Evolutionary conservation across 2,329 filamentous ascomycete species (phyloP).

Genomic region (Geosmithia morbida): DNA sequence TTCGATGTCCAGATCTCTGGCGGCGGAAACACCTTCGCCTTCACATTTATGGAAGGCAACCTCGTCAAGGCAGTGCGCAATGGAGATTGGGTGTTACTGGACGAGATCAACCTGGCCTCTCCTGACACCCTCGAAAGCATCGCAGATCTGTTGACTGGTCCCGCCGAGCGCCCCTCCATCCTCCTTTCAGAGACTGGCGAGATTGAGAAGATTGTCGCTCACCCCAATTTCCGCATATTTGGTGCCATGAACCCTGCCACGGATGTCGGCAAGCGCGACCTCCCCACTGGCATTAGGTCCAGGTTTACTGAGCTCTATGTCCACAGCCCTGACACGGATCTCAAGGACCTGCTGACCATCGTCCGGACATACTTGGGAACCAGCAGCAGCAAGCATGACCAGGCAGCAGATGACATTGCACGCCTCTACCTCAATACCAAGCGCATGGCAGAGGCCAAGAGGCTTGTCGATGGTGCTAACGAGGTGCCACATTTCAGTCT

Average conservation of each 20-base stretch:
- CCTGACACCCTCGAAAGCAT: constrained; percentile 92
- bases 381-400: constrained; percentile 55
- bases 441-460: constrained; percentile 62
- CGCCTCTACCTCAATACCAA: constrained; percentile 83
- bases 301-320: constrained; percentile 95
- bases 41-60: constrained; percentile 91
- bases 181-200: constrained; percentile 87
- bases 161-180: constrained; percentile 61
- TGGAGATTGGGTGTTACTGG: constrained; percentile 90
- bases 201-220: constrained; percentile 76
- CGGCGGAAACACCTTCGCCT: constrained; percentile 66
- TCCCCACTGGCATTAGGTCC: constrained; percentile 77
- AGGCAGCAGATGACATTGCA: constrained; percentile 67
- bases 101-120: constrained; percentile 94
- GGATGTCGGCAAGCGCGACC: constrained; percentile 88
- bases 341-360: constrained; percentile 76
- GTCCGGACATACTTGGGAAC: constrained; percentile 77
- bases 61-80: constrained; percentile 92
- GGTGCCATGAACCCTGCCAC: constrained; percentile 99
- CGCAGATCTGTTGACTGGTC: constrained; percentile 69
- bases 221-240: constrained; percentile 90
- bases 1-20: constrained; percentile 69
- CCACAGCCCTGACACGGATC: constrained; percentile 71
- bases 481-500: constrained; percentile 96
- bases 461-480: constrained; percentile 84